A percentile compares a stretch with the other conserved stretches of the same genome.
These are phyloP conservation scores for Madurella mycetomatis DNA, from an alignment of 2,329 filamentous ascomycete species.

Conservation along the genomic window DNA sequence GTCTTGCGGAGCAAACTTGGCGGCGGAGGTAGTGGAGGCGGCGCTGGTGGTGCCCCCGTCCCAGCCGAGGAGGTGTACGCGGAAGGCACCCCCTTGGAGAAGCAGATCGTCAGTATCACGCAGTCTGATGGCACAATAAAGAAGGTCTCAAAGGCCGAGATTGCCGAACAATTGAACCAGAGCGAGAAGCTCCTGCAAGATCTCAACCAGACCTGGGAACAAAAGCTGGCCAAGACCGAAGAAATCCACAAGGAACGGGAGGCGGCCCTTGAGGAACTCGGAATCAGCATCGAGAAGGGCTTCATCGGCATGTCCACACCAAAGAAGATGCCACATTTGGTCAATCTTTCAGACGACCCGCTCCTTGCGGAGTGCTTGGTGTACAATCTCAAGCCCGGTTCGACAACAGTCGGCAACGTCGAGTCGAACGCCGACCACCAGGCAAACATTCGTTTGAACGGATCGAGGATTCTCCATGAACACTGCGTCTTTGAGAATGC, in stretches of 20 bases:
- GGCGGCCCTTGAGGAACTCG: constrained; percentile 88
- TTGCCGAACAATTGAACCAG: constrained; percentile 91
- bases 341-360: constrained; percentile 94
- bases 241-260: constrained; percentile 97
- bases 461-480: constrained; percentile 84
- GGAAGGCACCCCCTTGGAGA: constrained; percentile 84
- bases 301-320: constrained; percentile 93
- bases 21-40: constrained; percentile 40
- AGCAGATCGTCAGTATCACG: constrained; percentile 95
- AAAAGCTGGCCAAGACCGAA: constrained; percentile 92
- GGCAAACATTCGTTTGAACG: constrained; percentile 89
- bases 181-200: constrained; percentile 95
- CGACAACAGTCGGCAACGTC: constrained; percentile 89
- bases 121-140: constrained; percentile 80
- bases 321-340: constrained; percentile 98
- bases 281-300: constrained; percentile 98
- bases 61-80: constrained; percentile 80
- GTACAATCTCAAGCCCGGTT: constrained; percentile 95
- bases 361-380: constrained; percentile 92
- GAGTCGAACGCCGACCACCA: constrained; percentile 71
- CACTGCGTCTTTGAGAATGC: constrained; percentile 91
- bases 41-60: constrained; percentile 43
- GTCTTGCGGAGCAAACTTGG: constrained; percentile 80
- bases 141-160: constrained; percentile 97
- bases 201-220: constrained; percentile 97